Percentiles rank a stretch among this genome's conserved stretches.
Evolutionary conservation across 805 yeast species (phyloP).

Genomic region (Ogataea saltuana): DNA sequence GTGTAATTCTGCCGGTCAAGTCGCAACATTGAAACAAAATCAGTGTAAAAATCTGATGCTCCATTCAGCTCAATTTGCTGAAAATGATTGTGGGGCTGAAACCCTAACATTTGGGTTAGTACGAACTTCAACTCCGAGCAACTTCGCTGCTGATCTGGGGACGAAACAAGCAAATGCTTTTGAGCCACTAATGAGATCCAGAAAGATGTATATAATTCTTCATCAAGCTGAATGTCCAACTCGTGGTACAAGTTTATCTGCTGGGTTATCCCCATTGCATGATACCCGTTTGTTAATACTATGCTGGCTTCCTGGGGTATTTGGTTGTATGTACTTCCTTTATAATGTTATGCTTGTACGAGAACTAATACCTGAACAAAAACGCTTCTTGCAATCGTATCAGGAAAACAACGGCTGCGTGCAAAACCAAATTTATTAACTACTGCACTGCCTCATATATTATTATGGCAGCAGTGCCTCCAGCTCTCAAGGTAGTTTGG

Average conservation of each 20-base stretch:
- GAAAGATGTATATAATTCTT: constrained; percentile 24
- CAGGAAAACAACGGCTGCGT: too few species aligned
- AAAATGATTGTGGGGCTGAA: constrained; percentile 2
- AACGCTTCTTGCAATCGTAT: too few species aligned
- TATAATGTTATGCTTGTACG: too few species aligned
- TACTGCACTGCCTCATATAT: too few species aligned
- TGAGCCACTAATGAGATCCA: constrained; percentile 29
- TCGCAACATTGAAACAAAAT: constrained; percentile 7
- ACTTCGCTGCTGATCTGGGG: constrained; percentile 19
- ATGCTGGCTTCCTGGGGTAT: too few species aligned
- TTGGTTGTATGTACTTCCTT: too few species aligned
- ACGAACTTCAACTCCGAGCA: constrained; percentile 20
- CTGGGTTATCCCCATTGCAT: constrained; percentile 7
- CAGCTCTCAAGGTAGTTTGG: too few species aligned
- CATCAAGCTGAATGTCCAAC: constrained; percentile 17
- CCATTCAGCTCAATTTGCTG: constrained; percentile 3
- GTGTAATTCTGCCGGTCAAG: constrained; percentile 7
- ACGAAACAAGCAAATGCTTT: constrained; percentile 30
- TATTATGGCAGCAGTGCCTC: too few species aligned
- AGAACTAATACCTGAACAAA: too few species aligned
- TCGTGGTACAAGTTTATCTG: constrained; percentile 7
- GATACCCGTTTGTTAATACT: not conserved
- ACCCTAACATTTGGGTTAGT: constrained; percentile 15
- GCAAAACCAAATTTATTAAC: too few species aligned
- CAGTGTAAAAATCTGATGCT: constrained; percentile 8